Evolutionary conservation across 1,284 basidiomycete species (phyloP), one percentile per base, ranked within the genome.

Genomic region (Golubevia sp.): DNA sequence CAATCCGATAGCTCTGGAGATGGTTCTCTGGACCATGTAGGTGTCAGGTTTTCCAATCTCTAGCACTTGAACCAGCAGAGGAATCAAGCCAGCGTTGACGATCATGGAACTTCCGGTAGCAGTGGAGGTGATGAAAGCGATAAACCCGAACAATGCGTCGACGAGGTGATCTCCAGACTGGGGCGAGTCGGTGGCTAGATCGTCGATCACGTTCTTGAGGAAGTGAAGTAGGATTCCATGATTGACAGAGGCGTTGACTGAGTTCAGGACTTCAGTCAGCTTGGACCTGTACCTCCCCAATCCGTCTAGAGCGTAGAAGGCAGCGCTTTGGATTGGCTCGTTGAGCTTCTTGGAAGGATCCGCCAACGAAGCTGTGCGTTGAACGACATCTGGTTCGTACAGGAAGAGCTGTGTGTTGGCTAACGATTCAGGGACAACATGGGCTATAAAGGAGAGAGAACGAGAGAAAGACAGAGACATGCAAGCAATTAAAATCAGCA

Each of bases 51-150:
- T 58, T 13, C 34, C 27, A 53, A 72, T 70, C 34, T 67, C 60
- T 49, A 77, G 55, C 6, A 83, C 61, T 51, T 77, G 66, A 56
- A 83, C 56, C 15, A 99, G 87, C 6, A 96, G 86, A 0, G 93
- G 93, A 27, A 99, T 88, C 53, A 98, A 86, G 2, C 97, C 97
- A n/a, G 97, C 95, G n/a, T 93, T 92, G 62, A 98, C 92, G 51
- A 98, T 90, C 91, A 97, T 92, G 76, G 91, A 93, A 34, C 92
- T 93, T 30, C 93, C 93, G 1, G 90, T 88, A 2, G 91, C 88
- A 74, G 93, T 91, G 20, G 91, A 91, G 13, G 93, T 90, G 68
- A 99, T 88, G 85, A 90, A 93, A 1, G 91, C 93, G 49, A 99
- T 88, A 76, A 99, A 92, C 24, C 90, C 90, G 67, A 98, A 86